Base-by-base conservation (phyloP, 208 protist species). In the Trypanosoma congolense region DNA sequence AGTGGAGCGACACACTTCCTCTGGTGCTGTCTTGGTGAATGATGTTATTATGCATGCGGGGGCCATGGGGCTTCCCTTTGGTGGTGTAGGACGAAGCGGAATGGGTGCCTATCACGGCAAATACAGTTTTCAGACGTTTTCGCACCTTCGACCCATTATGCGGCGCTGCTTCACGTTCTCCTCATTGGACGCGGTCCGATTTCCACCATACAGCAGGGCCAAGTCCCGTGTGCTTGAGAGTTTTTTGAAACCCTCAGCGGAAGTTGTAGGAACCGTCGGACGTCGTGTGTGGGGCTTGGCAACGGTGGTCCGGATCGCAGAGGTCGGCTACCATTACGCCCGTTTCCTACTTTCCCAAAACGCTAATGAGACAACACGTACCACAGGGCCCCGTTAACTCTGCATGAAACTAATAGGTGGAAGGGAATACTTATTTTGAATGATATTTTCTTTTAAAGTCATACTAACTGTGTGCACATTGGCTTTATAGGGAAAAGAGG, bases 21-120 rank as follows among this genome's bases (percentile, higher is more conserved):
- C 75, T 12, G 92, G 90, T 19, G 74, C 47, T 9, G 41, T 80
- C 1, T 9, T 52, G 31, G 65, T 92, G 35, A 96, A 97, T 70
- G 85, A 92, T 48, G 44, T 45, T 29, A 30, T 95, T 16, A 25
- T 86, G 16, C 84, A 95, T 43, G 47, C 73, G 21, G 25, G 19
- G 18, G 52, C 59, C 24, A 12, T 4, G 8, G 25, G 26, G 10
- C 47, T 97, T 24, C 93, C 95, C 35, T 98, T 97, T 75, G 95
- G 94, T 42, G 95, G 95, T 31, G 78, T 97, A 29, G 94, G 95
- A 40, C 16, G 74, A 12, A 80, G 62, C 50, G 94, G 94, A 19
- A 83, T 96, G 61, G 95, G 95, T 10, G 49, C 26, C 2, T 96
- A 94, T 61, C 79, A 97, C 46, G 87, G 91, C 22, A 71, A 85